These are phyloP conservation scores for Ceratocystis harringtonii DNA, from an alignment of 2,329 filamentous ascomycete species.

Conservation along the genomic window DNA sequence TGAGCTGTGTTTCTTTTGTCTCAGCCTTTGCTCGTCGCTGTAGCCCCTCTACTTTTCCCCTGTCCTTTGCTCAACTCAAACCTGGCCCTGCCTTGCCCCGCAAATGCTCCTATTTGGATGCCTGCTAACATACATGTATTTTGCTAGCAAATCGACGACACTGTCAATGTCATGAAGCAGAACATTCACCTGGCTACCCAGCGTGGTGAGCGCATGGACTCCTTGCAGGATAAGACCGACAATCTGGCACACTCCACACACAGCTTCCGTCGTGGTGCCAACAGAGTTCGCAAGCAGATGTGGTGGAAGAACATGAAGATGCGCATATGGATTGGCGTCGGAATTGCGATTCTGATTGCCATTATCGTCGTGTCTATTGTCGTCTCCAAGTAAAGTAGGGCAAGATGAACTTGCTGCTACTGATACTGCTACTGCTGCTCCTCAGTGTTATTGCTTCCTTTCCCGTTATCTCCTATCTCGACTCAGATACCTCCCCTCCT, in stretches of 20 bases:
- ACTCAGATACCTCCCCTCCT: not conserved
- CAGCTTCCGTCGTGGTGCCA: conserved; percentile 90
- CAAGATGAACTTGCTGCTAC: not conserved
- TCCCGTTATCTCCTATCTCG: not conserved
- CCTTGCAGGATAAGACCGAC: conserved; percentile 85
- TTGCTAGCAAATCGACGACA: conserved; percentile 86
- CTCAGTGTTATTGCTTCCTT: not conserved
- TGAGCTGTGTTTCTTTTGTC: not conserved
- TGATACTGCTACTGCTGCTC: not conserved
- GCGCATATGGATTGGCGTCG: conserved; percentile 87
- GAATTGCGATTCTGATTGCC: conserved; percentile 78
- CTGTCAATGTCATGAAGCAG: conserved; percentile 85
- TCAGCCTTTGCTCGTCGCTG: not conserved
- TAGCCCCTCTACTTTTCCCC: not conserved
- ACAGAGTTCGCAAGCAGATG: conserved; percentile 93
- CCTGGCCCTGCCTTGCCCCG: not conserved
- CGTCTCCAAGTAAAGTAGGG: not conserved
- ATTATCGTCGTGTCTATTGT: conserved; percentile 84
- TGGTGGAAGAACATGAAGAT: conserved; percentile 99
- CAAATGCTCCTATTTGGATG: not conserved
- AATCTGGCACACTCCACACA: conserved; percentile 86
- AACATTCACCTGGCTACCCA: conserved; percentile 96
- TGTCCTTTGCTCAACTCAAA: not conserved
- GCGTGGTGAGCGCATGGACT: conserved; percentile 77
- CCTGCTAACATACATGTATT: conserved; percentile 18